A percentile compares a stretch with the other conserved stretches of the same genome.
phyloP scores from a whole-genome alignment of 495 filamentous ascomycete species.

The Xylaria acuta region DNA sequence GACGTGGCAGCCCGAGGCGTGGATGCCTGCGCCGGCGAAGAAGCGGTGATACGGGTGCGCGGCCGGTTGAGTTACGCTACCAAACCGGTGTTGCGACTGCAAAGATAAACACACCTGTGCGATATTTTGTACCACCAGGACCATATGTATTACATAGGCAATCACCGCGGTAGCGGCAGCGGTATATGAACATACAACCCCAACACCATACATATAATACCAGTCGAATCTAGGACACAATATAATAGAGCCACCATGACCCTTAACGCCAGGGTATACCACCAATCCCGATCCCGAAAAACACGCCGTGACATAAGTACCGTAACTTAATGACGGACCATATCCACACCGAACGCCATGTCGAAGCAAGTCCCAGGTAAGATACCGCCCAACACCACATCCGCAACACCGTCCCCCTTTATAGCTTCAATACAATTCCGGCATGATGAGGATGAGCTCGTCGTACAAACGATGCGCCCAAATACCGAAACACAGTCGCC shows the following conservation, averaged over 20 bases:
- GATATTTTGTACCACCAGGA: not conserved
- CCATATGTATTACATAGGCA: not conserved
- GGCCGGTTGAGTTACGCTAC: not conserved
- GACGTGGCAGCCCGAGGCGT: conserved; percentile 77
- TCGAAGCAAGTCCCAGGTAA: not conserved
- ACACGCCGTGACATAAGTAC: not conserved
- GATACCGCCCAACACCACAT: not conserved
- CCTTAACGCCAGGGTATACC: conserved; percentile 22
- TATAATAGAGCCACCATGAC: not conserved
- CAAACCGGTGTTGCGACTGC: not conserved
- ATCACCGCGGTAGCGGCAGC: not conserved
- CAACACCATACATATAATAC: not conserved
- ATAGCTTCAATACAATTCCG: too few relatives aligned
- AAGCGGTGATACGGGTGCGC: conserved; percentile 33
- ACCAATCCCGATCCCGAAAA: not conserved
- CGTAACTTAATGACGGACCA: not conserved
- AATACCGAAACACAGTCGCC: too few relatives aligned
- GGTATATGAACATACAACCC: not conserved
- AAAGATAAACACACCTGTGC: conserved; percentile 15
- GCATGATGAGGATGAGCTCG: too few relatives aligned
- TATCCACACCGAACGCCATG: not conserved
- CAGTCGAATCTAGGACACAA: not conserved
- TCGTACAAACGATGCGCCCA: too few relatives aligned
- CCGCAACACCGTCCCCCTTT: not conserved
- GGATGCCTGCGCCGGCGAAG: conserved; percentile 60